These are phyloP conservation scores for Abrus precatorius DNA, from an alignment of 306 rosid species.

Conservation along the genomic window DNA sequence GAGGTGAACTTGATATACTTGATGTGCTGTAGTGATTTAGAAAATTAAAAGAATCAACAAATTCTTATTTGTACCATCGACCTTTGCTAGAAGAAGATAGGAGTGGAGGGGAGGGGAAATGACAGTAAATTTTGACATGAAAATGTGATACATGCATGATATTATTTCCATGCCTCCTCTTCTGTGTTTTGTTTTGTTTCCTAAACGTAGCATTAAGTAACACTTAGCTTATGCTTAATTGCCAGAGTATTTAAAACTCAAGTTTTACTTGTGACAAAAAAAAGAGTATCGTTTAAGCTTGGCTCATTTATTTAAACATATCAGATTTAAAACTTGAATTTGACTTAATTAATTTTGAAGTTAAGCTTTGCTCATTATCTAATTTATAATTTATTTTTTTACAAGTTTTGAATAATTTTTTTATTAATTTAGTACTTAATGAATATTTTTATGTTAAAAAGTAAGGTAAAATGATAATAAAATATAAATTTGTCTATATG, in stretches of 20 bases:
- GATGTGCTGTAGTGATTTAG: conserved; percentile 25
- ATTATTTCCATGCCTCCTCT: neutral
- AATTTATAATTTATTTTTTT: no score
- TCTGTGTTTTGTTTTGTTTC: conserved; percentile 30
- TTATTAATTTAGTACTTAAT: no score
- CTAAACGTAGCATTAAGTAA: conserved; percentile 12
- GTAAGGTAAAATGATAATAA: no score
- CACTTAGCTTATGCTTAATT: conserved; percentile 29
- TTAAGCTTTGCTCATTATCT: no score
- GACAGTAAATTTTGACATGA: neutral
- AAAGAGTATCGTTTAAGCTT: no score
- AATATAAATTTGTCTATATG: no score
- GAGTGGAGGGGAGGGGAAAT: neutral
- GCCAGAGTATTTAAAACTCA: no score
- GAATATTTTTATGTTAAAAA: no score
- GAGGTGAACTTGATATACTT: conserved; percentile 24
- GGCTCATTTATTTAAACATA: no score
- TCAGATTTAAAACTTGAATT: no score
- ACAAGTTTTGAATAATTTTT: no score
- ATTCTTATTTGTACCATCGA: conserved; percentile 15
- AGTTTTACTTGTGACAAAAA: neutral
- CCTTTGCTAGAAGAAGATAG: conserved; percentile 21
- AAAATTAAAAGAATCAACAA: conserved; percentile 23
- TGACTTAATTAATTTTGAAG: no score
- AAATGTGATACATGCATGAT: neutral